phyloP scores from a whole-genome alignment of 495 filamentous ascomycete genomes.

The Penicillium arizonense region DNA sequence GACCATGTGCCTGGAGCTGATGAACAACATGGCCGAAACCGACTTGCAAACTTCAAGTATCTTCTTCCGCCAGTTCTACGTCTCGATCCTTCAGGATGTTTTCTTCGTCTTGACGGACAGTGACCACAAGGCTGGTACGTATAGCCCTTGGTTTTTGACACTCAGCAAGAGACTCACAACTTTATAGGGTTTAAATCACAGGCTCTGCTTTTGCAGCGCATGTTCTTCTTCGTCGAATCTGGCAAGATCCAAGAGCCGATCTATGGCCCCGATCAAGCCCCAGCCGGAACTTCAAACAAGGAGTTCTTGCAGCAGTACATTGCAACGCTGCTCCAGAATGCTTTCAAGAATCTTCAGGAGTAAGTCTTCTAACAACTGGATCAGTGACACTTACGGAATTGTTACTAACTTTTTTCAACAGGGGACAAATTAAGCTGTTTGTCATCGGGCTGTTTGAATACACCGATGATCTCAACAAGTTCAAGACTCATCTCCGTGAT shows the following conservation, averaged over 20 bases:
- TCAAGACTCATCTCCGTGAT: slow-evolving; percentile 91
- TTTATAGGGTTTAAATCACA: slow-evolving; percentile 85
- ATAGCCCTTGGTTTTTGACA: background rate
- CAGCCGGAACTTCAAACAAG: slow-evolving; percentile 78
- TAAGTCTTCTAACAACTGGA: slow-evolving; percentile 47
- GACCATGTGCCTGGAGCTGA: slow-evolving; percentile 97
- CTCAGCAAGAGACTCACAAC: slow-evolving; percentile 2
- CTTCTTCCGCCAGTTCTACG: slow-evolving; percentile 97
- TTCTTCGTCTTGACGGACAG: slow-evolving; percentile 98
- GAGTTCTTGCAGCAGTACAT: slow-evolving; percentile 89
- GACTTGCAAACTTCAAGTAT: slow-evolving; percentile 80
- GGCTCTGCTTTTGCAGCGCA: slow-evolving; percentile 85
- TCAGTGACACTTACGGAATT: background rate
- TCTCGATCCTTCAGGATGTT: slow-evolving; percentile 92
- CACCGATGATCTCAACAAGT: slow-evolving; percentile 79
- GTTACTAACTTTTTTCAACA: slow-evolving; percentile 44
- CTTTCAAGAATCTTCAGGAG: slow-evolving; percentile 91
- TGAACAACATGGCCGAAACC: slow-evolving; percentile 95
- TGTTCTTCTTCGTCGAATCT: slow-evolving; percentile 88
- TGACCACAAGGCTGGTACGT: slow-evolving; percentile 89
- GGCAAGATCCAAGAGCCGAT: slow-evolving; percentile 91
- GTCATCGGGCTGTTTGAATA: slow-evolving; percentile 80
- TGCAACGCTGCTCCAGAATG: slow-evolving; percentile 78
- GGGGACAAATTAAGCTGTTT: slow-evolving; percentile 83
- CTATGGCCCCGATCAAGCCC: slow-evolving; percentile 78